Evolutionary conservation across 345 rosid species (phyloP), one percentile per base, ranked within the genome.

Genomic region (Boechera retrofracta): DNA sequence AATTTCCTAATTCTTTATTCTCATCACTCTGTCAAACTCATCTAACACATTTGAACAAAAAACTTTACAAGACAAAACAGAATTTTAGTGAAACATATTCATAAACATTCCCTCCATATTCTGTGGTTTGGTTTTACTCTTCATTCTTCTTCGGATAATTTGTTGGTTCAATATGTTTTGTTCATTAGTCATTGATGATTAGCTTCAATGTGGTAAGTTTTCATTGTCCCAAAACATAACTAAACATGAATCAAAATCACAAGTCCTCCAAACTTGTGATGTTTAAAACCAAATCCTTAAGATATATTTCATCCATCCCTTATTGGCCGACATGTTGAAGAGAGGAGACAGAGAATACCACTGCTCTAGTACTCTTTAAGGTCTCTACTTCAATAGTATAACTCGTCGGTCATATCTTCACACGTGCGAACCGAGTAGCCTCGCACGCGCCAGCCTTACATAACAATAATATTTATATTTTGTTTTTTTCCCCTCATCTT

Each of bases 371-470:
- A n/a, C 21, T 26, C 58, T 53, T 10, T 5, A 53, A 51, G 32
- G 57, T 45, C 65, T 11, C 15, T 38, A 38, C 42, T 42, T 24
- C 67, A 35, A 59, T 59, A 16, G 24, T 36, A 31, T 12, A 57
- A 59, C 38, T 6, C 36, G 39, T 73, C 64, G 58, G 56, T 80
- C 69, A 67, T 48, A 64, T 53, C 18, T 21, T 39, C 36, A 53
- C 42, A 45, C 74, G 79, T 72, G 74, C n/a, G 52, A 67, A 59
- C 35, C 33, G 55, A 64, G 6, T 12, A 44, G 49, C 32, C 5
- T 45, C 79, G 62, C 79, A 79, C 82, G 79, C 75, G 84, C 74
- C 53, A 38, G 12, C 12, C 31, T 67, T 36, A 41, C 74, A 53
- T 7, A 6, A 42, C 41, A 33, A 49, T 32, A 31, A 33, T 18